Conservation (phyloP, 2,329 filamentous ascomycete species). For the Sordariomycetes sp. region DNA sequence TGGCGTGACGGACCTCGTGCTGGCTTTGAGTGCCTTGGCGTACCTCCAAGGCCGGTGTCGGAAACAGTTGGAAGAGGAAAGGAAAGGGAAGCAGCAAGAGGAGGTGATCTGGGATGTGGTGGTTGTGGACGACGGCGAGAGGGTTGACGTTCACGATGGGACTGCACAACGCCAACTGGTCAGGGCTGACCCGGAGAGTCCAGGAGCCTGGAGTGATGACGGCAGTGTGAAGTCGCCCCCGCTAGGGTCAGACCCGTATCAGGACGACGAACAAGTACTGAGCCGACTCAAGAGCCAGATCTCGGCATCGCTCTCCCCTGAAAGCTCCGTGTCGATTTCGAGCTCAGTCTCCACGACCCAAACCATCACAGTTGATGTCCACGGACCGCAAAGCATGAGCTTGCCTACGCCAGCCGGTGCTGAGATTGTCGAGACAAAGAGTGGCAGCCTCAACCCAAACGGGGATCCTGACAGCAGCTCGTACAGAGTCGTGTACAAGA, state of each 20-base stretch:
- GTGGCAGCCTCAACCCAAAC: constrained; percentile 11
- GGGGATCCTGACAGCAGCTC: too few relatives aligned
- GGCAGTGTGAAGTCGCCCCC: not conserved
- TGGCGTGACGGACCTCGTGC: constrained; percentile 49
- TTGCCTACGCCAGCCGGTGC: constrained; percentile 48
- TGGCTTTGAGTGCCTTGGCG: constrained; percentile 51
- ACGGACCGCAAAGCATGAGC: constrained; percentile 38
- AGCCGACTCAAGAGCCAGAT: constrained; percentile 42
- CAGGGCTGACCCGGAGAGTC: not conserved
- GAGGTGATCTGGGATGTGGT: constrained; percentile 60
- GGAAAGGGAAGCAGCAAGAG: constrained; percentile 35
- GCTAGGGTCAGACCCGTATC: not conserved
- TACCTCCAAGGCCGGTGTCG: constrained; percentile 51
- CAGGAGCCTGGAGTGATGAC: not conserved
- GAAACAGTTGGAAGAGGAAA: constrained; percentile 40
- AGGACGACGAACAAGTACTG: constrained; percentile 31
- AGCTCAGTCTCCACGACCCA: constrained; percentile 52
- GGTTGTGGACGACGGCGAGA: constrained; percentile 47
- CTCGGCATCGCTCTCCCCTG: constrained; percentile 41
- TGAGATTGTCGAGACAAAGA: constrained; percentile 46
- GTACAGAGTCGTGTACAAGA: constrained; percentile 51
- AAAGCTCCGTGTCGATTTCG: constrained; percentile 50
- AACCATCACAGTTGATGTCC: constrained; percentile 55
- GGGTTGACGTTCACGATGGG: constrained; percentile 38
- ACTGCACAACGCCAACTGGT: not conserved